Percentiles rank a stretch among this genome's conserved stretches.
Conservation (phyloP, 108 stramenopile species). For the Pseudonitzschia pungens region DNA sequence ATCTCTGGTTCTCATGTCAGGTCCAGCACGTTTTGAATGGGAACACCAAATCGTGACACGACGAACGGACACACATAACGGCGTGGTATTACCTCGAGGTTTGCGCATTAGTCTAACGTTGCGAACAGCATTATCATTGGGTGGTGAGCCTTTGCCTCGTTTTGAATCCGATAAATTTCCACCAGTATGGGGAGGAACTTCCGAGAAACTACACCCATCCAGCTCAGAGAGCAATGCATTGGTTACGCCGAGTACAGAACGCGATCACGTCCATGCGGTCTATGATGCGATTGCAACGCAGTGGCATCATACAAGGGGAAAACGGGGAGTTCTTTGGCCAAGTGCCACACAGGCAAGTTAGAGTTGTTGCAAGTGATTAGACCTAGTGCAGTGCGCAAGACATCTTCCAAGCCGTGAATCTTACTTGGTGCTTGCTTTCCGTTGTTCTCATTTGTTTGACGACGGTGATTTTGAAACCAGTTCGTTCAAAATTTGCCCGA, state of each 20-base stretch:
- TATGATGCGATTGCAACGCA: slow-evolving; percentile 98
- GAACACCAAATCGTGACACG: slow-evolving; percentile 87
- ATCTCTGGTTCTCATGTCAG: slow-evolving; percentile 74
- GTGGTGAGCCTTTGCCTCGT: slow-evolving; percentile 47
- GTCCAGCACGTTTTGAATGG: slow-evolving; percentile 81
- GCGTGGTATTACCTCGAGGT: slow-evolving; percentile 59
- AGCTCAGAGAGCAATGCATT: slow-evolving; percentile 21
- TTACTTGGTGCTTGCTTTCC: neutral
- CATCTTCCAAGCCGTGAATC: neutral
- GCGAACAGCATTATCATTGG: slow-evolving; percentile 64
- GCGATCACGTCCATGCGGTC: slow-evolving; percentile 92
- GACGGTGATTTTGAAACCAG: neutral
- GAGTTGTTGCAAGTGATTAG: neutral
- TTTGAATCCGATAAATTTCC: slow-evolving; percentile 64
- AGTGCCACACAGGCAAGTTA: slow-evolving; percentile 55
- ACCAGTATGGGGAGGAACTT: slow-evolving; percentile 55
- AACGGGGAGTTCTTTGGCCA: slow-evolving; percentile 95
- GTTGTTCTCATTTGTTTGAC: neutral
- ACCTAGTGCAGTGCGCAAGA: neutral
- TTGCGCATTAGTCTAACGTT: slow-evolving; percentile 81
- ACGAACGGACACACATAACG: slow-evolving; percentile 78
- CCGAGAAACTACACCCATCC: neutral
- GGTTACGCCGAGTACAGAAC: slow-evolving; percentile 81
- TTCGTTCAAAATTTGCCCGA: slow-evolving; percentile 75
- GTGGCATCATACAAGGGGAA: slow-evolving; percentile 96